Evolutionary conservation across 805 yeast genomes (phyloP).

Genomic region (Pichia paraexigua): DNA sequence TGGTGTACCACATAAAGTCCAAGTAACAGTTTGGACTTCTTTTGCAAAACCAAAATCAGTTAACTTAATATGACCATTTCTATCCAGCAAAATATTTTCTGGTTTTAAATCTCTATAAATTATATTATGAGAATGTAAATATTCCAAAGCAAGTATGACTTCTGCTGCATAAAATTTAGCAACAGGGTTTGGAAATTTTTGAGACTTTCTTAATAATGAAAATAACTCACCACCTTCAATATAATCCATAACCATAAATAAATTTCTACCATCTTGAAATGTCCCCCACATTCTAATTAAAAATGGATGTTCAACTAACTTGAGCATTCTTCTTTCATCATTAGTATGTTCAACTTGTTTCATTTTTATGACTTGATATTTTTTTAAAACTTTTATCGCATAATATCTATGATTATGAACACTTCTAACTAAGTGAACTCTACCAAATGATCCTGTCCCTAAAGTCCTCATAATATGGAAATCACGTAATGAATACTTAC

Average conservation of each 20-base stretch:
- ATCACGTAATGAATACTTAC: slow-evolving; percentile 48
- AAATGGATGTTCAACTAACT: slow-evolving; percentile 52
- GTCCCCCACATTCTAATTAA: slow-evolving; percentile 64
- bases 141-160: slow-evolving; percentile 50
- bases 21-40: slow-evolving; percentile 51
- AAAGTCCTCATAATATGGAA: slow-evolving; percentile 49
- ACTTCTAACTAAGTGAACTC: slow-evolving; percentile 51
- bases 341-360: slow-evolving; percentile 59
- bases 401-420: slow-evolving; percentile 53
- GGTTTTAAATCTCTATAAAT: slow-evolving; percentile 57
- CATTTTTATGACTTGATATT: slow-evolving; percentile 50
- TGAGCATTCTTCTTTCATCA: slow-evolving; percentile 53
- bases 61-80: slow-evolving; percentile 52
- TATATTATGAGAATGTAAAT: slow-evolving; percentile 50
- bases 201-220: slow-evolving; percentile 47
- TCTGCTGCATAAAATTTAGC: slow-evolving; percentile 60
- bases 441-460: slow-evolving; percentile 56
- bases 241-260: slow-evolving; percentile 59
- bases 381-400: slow-evolving; percentile 52
- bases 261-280: slow-evolving; percentile 47
- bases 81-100: slow-evolving; percentile 49
- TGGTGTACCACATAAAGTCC: slow-evolving; percentile 58
- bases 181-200: slow-evolving; percentile 53
- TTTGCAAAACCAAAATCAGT: slow-evolving; percentile 61
- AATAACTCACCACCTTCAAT: slow-evolving; percentile 59